Conservation (phyloP, 768 basidiomycete genomes). For the Amanita rimosa region DNA sequence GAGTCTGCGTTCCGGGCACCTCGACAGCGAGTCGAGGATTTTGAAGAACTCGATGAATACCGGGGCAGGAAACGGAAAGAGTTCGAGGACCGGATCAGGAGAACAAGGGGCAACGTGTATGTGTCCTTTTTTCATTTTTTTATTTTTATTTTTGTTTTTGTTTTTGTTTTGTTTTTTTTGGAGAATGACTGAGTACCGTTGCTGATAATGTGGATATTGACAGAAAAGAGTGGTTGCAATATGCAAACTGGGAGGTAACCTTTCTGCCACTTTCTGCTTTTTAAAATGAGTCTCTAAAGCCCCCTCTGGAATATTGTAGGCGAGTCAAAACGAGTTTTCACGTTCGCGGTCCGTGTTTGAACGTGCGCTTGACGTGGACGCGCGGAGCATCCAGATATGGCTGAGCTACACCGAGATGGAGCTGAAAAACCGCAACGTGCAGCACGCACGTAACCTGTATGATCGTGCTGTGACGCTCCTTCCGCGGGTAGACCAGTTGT, state of each 20-base stretch:
- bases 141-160: too few species aligned
- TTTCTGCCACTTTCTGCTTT: too few species aligned
- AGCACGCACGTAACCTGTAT: slow-evolving; percentile 93
- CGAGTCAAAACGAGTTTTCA: slow-evolving; percentile 93
- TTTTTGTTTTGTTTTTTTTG: too few species aligned
- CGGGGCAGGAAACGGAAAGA: slow-evolving; percentile 87
- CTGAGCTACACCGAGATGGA: slow-evolving; percentile 95
- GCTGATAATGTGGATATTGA: slow-evolving; percentile 5
- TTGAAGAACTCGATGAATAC: slow-evolving; percentile 83
- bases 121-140: slow-evolving; percentile 14
- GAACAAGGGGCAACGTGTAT: slow-evolving; percentile 73
- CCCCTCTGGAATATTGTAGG: slow-evolving; percentile 26
- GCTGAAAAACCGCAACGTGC: slow-evolving; percentile 93
- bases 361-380: slow-evolving; percentile 92
- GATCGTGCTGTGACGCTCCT: slow-evolving; percentile 95
- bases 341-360: slow-evolving; percentile 94
- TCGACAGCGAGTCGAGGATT: slow-evolving; percentile 92
- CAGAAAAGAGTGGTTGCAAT: slow-evolving; percentile 82
- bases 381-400: slow-evolving; percentile 86
- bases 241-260: slow-evolving; percentile 73
- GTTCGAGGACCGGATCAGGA: slow-evolving; percentile 81
- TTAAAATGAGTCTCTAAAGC: too few species aligned
- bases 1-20: slow-evolving; percentile 88
- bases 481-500: slow-evolving; percentile 91
- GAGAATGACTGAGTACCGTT: too few species aligned